Conservation (phyloP, 441 rosid genomes). For the Populus hybrid region DNA sequence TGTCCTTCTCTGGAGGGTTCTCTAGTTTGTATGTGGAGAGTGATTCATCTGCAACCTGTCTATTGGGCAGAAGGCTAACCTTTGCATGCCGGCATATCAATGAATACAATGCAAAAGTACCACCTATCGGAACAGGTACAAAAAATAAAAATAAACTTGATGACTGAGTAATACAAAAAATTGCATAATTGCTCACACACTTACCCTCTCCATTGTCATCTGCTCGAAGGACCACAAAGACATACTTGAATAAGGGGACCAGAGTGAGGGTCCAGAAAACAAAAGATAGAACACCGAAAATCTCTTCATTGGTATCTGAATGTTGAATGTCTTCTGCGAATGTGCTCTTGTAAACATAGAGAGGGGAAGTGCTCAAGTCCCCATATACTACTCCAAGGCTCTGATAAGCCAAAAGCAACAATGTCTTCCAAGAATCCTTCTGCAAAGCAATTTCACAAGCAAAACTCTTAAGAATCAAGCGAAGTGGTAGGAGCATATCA, state of each 20-base stretch:
- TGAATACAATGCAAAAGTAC: slow-evolving; percentile 94
- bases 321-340: slow-evolving; percentile 83
- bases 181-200: slow-evolving; percentile 3
- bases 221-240: slow-evolving; percentile 82
- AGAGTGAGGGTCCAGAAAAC: slow-evolving; percentile 87
- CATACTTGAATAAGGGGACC: slow-evolving; percentile 74
- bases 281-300: slow-evolving; percentile 78
- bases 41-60: slow-evolving; percentile 89
- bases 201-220: slow-evolving; percentile 97
- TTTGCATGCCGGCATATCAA: slow-evolving; percentile 86
- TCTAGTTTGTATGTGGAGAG: slow-evolving; percentile 86
- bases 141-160: neutral
- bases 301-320: slow-evolving; percentile 86
- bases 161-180: neutral
- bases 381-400: slow-evolving; percentile 92
- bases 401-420: slow-evolving; percentile 58
- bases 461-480: slow-evolving; percentile 8
- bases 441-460: slow-evolving; percentile 34
- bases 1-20: slow-evolving; percentile 55
- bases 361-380: slow-evolving; percentile 83
- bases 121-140: slow-evolving; percentile 47
- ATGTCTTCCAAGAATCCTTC: slow-evolving; percentile 84
- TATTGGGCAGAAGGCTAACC: slow-evolving; percentile 87
- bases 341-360: slow-evolving; percentile 78
- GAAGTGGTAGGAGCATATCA: neutral